Conservation (phyloP, 257 asterid genomes). For the Eustoma russellianum region DNA sequence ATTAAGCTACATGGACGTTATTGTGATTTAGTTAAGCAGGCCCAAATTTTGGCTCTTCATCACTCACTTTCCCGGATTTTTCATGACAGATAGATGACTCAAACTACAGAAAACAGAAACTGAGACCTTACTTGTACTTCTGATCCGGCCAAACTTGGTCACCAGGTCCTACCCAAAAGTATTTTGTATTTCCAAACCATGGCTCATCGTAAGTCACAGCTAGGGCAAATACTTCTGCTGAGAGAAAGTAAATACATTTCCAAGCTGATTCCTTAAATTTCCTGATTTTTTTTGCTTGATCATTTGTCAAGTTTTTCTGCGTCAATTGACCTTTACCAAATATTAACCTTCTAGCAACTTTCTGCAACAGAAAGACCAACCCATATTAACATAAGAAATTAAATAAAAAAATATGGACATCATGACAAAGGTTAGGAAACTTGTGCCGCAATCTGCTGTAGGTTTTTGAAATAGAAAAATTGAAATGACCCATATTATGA, state of each 20-base stretch:
- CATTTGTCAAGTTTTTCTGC: constrained; percentile 37
- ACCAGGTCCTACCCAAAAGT: constrained; percentile 92
- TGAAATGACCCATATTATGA: too few species aligned
- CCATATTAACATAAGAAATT: constrained; percentile 7
- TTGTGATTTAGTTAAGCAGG: neutral
- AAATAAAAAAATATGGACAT: neutral
- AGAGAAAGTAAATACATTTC: constrained; percentile 84
- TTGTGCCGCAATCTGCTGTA: too few species aligned
- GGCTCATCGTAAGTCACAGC: constrained; percentile 80
- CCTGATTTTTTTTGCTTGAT: constrained; percentile 51
- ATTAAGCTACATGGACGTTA: neutral
- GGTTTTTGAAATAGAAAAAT: too few species aligned
- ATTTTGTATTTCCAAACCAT: constrained; percentile 65
- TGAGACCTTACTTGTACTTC: constrained; percentile 57
- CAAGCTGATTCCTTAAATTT: constrained; percentile 98
- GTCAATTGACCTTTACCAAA: constrained; percentile 55
- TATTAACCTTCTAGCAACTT: constrained; percentile 54
- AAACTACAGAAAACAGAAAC: neutral
- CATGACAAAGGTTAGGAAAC: too few species aligned
- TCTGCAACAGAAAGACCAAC: constrained; percentile 42
- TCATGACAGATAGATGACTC: neutral
- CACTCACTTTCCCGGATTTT: neutral
- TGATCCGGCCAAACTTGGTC: constrained; percentile 83
- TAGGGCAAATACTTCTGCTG: constrained; percentile 78
- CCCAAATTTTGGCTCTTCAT: neutral